Evolutionary conservation across 2,329 filamentous ascomycete species (phyloP).

Genomic region (Aspergillus clavatus): DNA sequence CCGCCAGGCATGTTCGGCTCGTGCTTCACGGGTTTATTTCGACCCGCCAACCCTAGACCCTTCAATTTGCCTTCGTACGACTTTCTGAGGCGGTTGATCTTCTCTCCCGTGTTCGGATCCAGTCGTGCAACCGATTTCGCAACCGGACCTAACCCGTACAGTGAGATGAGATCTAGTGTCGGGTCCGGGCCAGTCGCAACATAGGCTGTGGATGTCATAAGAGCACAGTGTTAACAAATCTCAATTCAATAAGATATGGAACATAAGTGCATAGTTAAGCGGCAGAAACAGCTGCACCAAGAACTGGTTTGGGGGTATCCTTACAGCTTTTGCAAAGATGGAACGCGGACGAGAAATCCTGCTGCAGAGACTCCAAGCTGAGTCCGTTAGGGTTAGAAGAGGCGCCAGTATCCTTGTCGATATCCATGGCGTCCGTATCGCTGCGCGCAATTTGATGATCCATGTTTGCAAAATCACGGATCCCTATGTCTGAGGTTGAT

Average conservation of each 20-base stretch:
- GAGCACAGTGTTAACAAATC: conserved; percentile 41
- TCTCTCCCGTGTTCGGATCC: conserved; percentile 60
- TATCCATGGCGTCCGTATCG: conserved; percentile 37
- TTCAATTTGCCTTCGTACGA: conserved; percentile 51
- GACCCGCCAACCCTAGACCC: conserved; percentile 42
- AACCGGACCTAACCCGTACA: conserved; percentile 54
- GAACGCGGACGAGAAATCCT: conserved; percentile 44
- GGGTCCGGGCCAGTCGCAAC: conserved; percentile 52
- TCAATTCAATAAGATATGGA: conserved; percentile 26
- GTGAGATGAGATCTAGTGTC: conserved; percentile 54
- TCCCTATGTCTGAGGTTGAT: conserved; percentile 13
- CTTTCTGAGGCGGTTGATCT: conserved; percentile 58
- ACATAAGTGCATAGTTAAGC: conserved; percentile 26
- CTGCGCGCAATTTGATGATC: conserved; percentile 9
- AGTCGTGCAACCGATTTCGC: conserved; percentile 55
- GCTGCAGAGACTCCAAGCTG: conserved; percentile 41
- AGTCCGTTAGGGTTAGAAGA: conserved; percentile 23
- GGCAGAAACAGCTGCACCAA: conserved; percentile 26
- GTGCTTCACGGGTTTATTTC: conserved; percentile 46
- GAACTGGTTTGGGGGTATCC: conserved; percentile 40
- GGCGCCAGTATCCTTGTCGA: conserved; percentile 28
- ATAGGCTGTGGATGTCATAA: conserved; percentile 38
- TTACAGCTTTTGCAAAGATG: conserved; percentile 49
- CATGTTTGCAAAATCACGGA: conserved; percentile 20
- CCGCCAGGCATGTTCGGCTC: conserved; percentile 37